Conservation (phyloP, 75 land plant genomes). For the Azolla pinnata region DNA sequence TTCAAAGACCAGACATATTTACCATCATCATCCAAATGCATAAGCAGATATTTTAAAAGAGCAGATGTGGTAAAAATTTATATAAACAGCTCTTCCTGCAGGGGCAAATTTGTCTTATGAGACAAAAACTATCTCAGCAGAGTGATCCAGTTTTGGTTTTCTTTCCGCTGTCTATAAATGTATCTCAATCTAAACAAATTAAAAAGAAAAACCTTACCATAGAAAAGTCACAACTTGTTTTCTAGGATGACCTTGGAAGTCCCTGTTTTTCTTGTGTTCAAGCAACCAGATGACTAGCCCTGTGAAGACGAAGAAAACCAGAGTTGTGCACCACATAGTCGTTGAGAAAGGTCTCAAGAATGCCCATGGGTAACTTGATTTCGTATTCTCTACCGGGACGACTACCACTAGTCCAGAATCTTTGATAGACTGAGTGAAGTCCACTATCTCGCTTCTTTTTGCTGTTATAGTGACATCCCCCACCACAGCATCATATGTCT, state of each 20-base stretch:
- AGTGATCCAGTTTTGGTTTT: too few relatives aligned
- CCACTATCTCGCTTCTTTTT: constrained; percentile 34
- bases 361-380: constrained; percentile 32
- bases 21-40: too few relatives aligned
- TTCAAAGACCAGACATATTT: too few relatives aligned
- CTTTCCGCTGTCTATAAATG: too few relatives aligned
- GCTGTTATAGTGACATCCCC: constrained; percentile 62
- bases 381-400: constrained; percentile 20
- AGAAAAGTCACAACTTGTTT: constrained; percentile 21
- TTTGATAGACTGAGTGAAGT: constrained; percentile 58
- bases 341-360: constrained; percentile 39
- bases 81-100: too few relatives aligned
- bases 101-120: too few relatives aligned
- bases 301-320: constrained; percentile 28
- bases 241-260: constrained; percentile 16
- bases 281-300: constrained; percentile 37
- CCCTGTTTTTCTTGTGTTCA: constrained; percentile 27
- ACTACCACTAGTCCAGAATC: constrained; percentile 54
- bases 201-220: constrained; percentile 17
- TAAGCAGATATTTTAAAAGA: too few relatives aligned
- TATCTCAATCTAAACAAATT: too few relatives aligned
- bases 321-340: constrained; percentile 39
- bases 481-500: constrained; percentile 42
- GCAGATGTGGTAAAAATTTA: too few relatives aligned
- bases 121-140: too few relatives aligned